Evolutionary conservation across 306 rosid genomes (phyloP).

Genomic region (Oemleria cerasiformis): DNA sequence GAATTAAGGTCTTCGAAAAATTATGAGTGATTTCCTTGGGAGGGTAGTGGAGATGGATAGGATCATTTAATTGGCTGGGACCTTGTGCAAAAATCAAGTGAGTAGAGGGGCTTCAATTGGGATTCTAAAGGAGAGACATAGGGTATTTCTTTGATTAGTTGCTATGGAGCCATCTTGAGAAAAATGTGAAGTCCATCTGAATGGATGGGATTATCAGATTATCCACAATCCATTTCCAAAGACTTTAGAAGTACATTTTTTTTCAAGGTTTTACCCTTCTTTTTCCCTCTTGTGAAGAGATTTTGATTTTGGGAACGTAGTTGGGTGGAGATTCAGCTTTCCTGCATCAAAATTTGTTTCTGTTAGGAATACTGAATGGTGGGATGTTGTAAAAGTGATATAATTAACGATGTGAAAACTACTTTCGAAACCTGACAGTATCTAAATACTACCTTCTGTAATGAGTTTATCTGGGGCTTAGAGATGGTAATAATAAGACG

Average conservation of each 20-base stretch:
- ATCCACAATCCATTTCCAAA: neutral
- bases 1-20: neutral
- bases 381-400: neutral
- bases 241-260: neutral
- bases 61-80: neutral
- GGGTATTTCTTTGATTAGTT: neutral
- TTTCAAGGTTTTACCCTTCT: neutral
- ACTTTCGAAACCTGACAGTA: neutral
- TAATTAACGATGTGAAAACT: neutral
- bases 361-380: neutral
- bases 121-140: neutral
- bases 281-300: neutral
- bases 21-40: neutral
- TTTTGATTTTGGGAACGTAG: neutral
- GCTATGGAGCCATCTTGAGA: neutral
- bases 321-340: neutral
- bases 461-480: neutral
- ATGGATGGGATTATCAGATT: neutral
- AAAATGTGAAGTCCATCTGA: neutral
- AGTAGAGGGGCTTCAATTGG: neutral
- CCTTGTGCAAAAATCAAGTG: neutral
- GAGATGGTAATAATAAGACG: neutral
- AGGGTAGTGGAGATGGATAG: neutral
- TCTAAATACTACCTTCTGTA: neutral
- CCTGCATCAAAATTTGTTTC: neutral